Conservation (phyloP, 371 early-diverging fungal genomes). For the Gilbertella persicaria region DNA sequence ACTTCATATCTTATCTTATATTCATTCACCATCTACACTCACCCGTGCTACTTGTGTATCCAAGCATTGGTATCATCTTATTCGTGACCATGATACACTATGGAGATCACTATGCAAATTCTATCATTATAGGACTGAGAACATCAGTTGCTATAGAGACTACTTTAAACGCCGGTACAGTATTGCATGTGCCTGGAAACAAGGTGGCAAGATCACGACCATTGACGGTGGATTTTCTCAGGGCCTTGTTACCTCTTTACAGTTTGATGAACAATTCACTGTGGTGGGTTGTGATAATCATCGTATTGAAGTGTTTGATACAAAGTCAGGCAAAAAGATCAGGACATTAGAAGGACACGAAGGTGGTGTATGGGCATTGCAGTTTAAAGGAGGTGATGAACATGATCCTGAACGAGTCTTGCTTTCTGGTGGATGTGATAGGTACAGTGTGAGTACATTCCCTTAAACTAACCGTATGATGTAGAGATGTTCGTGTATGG, state of each 20-base stretch:
- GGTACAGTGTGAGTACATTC: too few species aligned
- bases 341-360: conserved; percentile 66
- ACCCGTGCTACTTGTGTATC: conserved; percentile 72
- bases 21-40: conserved; percentile 68
- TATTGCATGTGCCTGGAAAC: conserved; percentile 73
- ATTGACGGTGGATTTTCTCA: conserved; percentile 75
- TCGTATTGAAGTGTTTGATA: conserved; percentile 83
- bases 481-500: conserved; percentile 86
- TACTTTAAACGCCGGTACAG: conserved; percentile 72
- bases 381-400: conserved; percentile 32
- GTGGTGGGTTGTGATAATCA: conserved; percentile 86
- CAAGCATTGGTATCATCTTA: conserved; percentile 70
- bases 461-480: too few species aligned
- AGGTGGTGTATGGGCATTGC: conserved; percentile 24
- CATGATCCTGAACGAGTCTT: conserved; percentile 76
- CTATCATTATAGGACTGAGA: conserved; percentile 29
- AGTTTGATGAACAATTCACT: conserved; percentile 83
- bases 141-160: conserved; percentile 61
- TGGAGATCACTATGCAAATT: conserved; percentile 49
- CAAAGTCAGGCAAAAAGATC: conserved; percentile 62
- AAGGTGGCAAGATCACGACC: conserved; percentile 65
- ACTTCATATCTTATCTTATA: conserved; percentile 65
- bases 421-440: conserved; percentile 80
- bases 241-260: conserved; percentile 83
- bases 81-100: conserved; percentile 54